Base-by-base conservation (phyloP, 1,284 basidiomycete species). In the Leccinum subrobustum region DNA sequence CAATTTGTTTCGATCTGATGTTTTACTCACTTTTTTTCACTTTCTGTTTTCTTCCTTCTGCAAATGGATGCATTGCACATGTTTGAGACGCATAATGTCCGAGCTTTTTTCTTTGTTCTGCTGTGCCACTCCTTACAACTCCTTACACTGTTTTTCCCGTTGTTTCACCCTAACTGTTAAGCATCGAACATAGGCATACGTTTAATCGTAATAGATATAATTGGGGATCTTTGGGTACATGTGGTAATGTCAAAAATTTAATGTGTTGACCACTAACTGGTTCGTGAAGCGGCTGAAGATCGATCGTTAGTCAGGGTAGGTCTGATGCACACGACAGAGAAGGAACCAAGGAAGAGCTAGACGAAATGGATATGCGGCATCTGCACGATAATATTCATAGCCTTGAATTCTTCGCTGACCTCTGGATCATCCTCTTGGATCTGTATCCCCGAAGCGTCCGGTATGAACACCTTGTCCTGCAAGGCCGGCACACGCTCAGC, bases 131-230 rank as follows among this genome's bases (percentile, higher is more conserved):
- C 42, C 39, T 58, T 54, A 44, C 18, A 44, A 39, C 42, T 44
- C 42, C 39, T 59, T 54, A 20, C 5, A 44, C 52, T 11, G 27
- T 16, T 59, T 53, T 59, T 54, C 14, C 47, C 14, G 11, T 44
- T 48, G 14, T 59, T 69, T 48, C 54, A 35, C 20, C 9, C 52
- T 60, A 61, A 64, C 52, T 25, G 25, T 25, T 25, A 58, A 63
- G 48, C 58, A 33, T 67, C n/a, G 18, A 44, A 18, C 42, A 11
- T 18, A 63, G 59, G 42, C 47, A 44, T 65, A 54, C 62, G 65
- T 70, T 61, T 68, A 63, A 67, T 67, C 54, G 35, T 60, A 47
- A 65, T 65, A 68, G 64, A 70, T 65, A 63, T 70, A 67, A 67
- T 65, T 20, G 23, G 20, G 52, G 52, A 62, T 67, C 64, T 61